Evolutionary conservation across 768 basidiomycete genomes (phyloP), one percentile per base, ranked within the genome.

Genomic region (Panellus pusillus): DNA sequence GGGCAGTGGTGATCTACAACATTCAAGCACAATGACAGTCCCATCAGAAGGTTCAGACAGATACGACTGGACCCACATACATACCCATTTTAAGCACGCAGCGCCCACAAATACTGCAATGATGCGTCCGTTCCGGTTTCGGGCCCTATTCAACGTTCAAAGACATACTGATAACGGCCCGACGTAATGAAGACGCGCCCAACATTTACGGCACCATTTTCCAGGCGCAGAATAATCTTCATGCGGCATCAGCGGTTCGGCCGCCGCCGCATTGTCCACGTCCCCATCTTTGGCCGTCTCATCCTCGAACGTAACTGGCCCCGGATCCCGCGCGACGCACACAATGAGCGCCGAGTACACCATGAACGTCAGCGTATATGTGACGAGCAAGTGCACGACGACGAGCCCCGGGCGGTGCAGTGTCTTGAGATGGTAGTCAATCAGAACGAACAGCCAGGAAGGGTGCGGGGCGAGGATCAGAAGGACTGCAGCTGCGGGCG

Each of bases 11-110:
- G 91, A 66, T 93, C 90, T 92, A 61, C 49, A 14, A 31, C 18
- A 24, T 13, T 6, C 14, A 32, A 32, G 13, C 32, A 35, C 32
- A 35, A 9, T 32, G 6, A 13, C 31, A 6, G 31, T 13, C 3
- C 32, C 24, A 24, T 24, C 24, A 24, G 2, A 2, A 24, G 24
- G 24, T 24, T 24, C 24, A 24, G 3, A 24, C 6, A 24, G 3
- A 24, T 24, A 24, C 24, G 24, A 24, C 24, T 24, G 24, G 24
- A 24, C 24, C 24, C 24, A 24, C 24, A 24, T 2, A 69, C 84
- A 51, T 47, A 90, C 90, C 91, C 87, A 91, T 86, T 71, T 91
- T 93, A 36, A 93, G 70, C 11, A 92, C 86, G 65, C 91, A 93
- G 35, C 89, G 79, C 35, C 83, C 81, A 65, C 91, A 93, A 29